A percentile compares a stretch with the other conserved stretches of the same genome.
These are phyloP conservation scores for Sistotremastrum suecicum DNA, from an alignment of 768 basidiomycete genomes.

Conservation along the genomic window DNA sequence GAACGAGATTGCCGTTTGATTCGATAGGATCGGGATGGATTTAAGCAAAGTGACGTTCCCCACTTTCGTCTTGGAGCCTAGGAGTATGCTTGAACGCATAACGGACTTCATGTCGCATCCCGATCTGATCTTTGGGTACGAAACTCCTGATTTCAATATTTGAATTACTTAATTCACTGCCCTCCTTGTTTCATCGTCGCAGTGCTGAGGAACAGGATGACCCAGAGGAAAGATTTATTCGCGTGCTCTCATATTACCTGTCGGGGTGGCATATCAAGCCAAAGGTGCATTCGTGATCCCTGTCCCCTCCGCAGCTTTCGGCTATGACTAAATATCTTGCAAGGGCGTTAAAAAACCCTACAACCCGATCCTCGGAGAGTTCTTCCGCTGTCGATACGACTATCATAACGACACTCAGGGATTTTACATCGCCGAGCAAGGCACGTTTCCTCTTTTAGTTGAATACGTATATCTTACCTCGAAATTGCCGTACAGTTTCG, in stretches of 20 bases:
- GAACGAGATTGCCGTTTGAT: neutral
- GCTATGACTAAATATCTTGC: too few species aligned
- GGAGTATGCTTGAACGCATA: constrained; percentile 95
- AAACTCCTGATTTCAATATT: constrained; percentile 10
- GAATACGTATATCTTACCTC: neutral
- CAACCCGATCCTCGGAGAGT: constrained; percentile 94
- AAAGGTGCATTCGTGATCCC: neutral
- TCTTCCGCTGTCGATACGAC: constrained; percentile 92
- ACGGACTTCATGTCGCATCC: constrained; percentile 99
- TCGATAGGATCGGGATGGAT: constrained; percentile 84
- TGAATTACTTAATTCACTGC: neutral
- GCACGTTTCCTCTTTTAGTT: constrained; percentile 21
- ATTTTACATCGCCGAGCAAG: constrained; percentile 95
- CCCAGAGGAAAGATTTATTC: constrained; percentile 82
- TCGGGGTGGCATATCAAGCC: constrained; percentile 99
- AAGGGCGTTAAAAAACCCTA: constrained; percentile 99
- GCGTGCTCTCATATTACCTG: constrained; percentile 87
- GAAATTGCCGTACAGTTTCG: constrained; percentile 44
- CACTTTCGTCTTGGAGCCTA: constrained; percentile 90
- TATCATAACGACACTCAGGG: constrained; percentile 87
- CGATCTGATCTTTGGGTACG: constrained; percentile 89
- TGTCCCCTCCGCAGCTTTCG: too few species aligned
- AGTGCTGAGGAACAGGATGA: constrained; percentile 73
- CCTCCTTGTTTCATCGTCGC: constrained; percentile 3
- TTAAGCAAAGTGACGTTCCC: constrained; percentile 88